Conservation (phyloP, 768 basidiomycete species). For the Lactarius quietus region DNA sequence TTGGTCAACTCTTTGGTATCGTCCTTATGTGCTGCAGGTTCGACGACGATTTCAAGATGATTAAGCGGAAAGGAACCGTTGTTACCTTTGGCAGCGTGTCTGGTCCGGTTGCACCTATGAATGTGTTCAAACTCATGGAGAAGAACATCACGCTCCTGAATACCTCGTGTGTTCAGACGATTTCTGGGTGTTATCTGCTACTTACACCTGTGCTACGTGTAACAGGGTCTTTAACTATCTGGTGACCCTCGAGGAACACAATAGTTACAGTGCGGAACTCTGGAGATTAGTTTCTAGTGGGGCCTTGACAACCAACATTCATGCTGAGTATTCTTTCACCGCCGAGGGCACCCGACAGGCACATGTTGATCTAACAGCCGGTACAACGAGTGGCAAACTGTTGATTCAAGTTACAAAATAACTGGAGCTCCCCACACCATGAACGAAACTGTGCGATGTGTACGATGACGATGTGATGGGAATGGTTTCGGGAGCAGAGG, state of each 20-base stretch:
- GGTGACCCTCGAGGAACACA: conserved; percentile 67
- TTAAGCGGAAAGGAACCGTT: conserved; percentile 84
- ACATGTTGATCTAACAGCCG: conserved; percentile 70
- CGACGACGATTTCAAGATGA: conserved; percentile 75
- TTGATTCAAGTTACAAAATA: conserved; percentile 57
- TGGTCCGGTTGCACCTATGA: conserved; percentile 72
- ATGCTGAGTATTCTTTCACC: conserved; percentile 81
- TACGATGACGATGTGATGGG: conserved; percentile 26
- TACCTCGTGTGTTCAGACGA: conserved; percentile 54
- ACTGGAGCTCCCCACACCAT: conserved; percentile 38
- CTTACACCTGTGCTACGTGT: not conserved
- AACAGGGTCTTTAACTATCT: conserved; percentile 68
- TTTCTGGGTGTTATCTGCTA: not conserved
- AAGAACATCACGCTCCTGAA: conserved; percentile 81
- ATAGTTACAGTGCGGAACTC: conserved; percentile 59
- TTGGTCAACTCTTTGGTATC: not conserved
- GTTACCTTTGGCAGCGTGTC: conserved; percentile 92
- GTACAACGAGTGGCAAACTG: conserved; percentile 84
- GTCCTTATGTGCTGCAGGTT: conserved; percentile 45
- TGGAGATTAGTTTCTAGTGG: conserved; percentile 60
- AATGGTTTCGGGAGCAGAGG: no score
- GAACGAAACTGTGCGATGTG: conserved; percentile 42
- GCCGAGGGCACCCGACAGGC: conserved; percentile 72
- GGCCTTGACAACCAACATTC: conserved; percentile 61
- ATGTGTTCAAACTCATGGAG: conserved; percentile 63